Percentiles rank a stretch among this genome's conserved stretches.
phyloP scores from a whole-genome alignment of 305 asterid genomes.

The Fraxinus floribunda region DNA sequence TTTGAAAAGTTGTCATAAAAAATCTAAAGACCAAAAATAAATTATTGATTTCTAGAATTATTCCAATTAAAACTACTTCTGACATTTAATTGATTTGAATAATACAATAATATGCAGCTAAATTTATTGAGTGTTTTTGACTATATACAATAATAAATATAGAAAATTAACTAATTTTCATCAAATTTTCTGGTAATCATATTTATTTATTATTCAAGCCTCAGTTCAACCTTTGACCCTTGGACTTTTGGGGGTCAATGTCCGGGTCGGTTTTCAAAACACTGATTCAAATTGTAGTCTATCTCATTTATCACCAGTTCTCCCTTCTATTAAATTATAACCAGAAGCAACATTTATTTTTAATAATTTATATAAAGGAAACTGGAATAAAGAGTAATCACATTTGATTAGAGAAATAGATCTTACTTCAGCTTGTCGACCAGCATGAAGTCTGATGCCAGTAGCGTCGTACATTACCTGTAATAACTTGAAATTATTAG shows the following conservation, averaged over 20 bases:
- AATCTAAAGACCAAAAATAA: neutral
- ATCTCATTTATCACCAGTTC: slow-evolving; percentile 4
- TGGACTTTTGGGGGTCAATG: too few species aligned
- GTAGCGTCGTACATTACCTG: slow-evolving; percentile 99
- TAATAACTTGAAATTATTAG: slow-evolving; percentile 30
- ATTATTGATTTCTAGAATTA: neutral
- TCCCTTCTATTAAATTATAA: neutral
- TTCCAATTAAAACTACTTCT: neutral
- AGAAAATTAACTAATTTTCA: neutral
- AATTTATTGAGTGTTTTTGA: neutral
- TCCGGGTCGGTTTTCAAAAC: neutral
- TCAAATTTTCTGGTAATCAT: neutral
- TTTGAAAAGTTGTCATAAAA: neutral
- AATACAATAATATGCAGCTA: neutral
- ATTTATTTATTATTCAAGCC: neutral
- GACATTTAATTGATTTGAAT: too few species aligned
- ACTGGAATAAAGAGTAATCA: neutral
- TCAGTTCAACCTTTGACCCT: neutral
- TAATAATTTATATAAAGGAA: neutral
- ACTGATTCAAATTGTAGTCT: neutral
- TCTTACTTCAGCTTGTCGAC: slow-evolving; percentile 95
- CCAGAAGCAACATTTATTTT: neutral
- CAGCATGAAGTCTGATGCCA: slow-evolving; percentile 93
- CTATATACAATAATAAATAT: neutral
- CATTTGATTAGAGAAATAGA: slow-evolving; percentile 14